Percentiles rank a stretch among this genome's conserved stretches.
Evolutionary conservation across 768 basidiomycete species (phyloP).

Genomic region (Boletus patriciae): DNA sequence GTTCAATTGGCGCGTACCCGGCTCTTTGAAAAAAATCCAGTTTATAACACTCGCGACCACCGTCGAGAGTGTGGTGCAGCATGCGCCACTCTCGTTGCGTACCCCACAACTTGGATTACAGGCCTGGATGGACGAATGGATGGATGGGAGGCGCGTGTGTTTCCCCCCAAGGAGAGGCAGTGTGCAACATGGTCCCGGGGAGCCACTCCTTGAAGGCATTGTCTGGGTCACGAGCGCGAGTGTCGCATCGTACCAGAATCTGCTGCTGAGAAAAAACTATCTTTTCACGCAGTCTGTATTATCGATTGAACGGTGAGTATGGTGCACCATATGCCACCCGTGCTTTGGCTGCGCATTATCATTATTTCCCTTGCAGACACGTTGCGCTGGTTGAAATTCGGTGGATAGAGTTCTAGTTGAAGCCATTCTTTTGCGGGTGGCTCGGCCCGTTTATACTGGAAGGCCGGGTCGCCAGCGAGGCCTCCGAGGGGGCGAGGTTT

Average conservation of each 20-base stretch:
- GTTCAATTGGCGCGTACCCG: no score
- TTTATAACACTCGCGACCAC: no score
- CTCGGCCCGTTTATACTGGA: constrained; percentile 90
- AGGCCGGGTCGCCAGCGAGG: constrained; percentile 67
- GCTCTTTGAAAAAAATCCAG: no score
- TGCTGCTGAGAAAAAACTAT: constrained; percentile 86
- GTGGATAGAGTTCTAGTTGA: constrained; percentile 81
- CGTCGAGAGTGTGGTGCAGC: neutral
- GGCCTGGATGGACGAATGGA: no score
- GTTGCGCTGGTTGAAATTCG: constrained; percentile 87
- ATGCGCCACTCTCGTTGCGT: neutral
- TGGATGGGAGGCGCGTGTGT: neutral
- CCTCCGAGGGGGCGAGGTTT: constrained; percentile 71
- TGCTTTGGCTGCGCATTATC: neutral
- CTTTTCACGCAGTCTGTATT: constrained; percentile 90
- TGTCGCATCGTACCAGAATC: constrained; percentile 87
- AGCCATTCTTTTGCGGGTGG: constrained; percentile 86
- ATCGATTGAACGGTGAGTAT: constrained; percentile 77
- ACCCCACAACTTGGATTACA: neutral
- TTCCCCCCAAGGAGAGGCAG: constrained; percentile 39
- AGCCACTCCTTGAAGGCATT: constrained; percentile 90
- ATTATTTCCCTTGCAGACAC: constrained; percentile 53
- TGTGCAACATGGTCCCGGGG: constrained; percentile 90
- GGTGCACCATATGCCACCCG: neutral
- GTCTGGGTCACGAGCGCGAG: constrained; percentile 98